Conservation (phyloP, 1,284 basidiomycete species). For the Cutaneotrichosporon sp. region DNA sequence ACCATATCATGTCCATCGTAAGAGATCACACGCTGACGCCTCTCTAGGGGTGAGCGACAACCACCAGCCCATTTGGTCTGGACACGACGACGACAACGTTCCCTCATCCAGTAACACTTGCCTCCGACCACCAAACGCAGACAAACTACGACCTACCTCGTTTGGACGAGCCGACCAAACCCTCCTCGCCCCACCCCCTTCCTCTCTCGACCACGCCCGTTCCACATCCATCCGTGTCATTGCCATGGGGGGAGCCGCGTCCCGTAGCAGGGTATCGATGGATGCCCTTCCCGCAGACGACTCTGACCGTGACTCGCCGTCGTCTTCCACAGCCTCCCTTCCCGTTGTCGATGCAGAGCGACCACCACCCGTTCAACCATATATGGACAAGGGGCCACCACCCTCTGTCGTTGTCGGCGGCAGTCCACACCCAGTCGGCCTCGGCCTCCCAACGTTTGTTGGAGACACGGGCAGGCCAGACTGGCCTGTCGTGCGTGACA, state of each 20-base stretch:
- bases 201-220: not conserved
- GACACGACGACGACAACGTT: not conserved
- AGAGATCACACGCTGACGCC: not conserved
- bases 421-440: not conserved
- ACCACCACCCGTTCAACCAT: slow-evolving; percentile 12
- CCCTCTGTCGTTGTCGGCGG: not conserved
- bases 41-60: slow-evolving; percentile 12
- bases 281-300: slow-evolving; percentile 23
- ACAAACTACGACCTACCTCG: not conserved
- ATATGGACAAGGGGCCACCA: not conserved
- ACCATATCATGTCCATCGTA: too few relatives aligned
- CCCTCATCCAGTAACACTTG: not conserved
- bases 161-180: not conserved
- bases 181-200: not conserved
- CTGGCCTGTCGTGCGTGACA: slow-evolving; percentile 16
- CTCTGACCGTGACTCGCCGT: slow-evolving; percentile 15
- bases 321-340: slow-evolving; percentile 22
- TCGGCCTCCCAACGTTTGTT: slow-evolving; percentile 13
- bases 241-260: slow-evolving; percentile 10
- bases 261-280: slow-evolving; percentile 25
- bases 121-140: not conserved
- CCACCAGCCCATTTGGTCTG: slow-evolving; percentile 9
- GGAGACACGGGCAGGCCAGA: slow-evolving; percentile 15
- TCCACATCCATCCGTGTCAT: not conserved
- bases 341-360: slow-evolving; percentile 17